A percentile compares a stretch with the other conserved stretches of the same genome.
These are phyloP conservation scores for Mycosphaerella sp. DNA, from an alignment of 2,329 filamentous ascomycete genomes.

Conservation along the genomic window DNA sequence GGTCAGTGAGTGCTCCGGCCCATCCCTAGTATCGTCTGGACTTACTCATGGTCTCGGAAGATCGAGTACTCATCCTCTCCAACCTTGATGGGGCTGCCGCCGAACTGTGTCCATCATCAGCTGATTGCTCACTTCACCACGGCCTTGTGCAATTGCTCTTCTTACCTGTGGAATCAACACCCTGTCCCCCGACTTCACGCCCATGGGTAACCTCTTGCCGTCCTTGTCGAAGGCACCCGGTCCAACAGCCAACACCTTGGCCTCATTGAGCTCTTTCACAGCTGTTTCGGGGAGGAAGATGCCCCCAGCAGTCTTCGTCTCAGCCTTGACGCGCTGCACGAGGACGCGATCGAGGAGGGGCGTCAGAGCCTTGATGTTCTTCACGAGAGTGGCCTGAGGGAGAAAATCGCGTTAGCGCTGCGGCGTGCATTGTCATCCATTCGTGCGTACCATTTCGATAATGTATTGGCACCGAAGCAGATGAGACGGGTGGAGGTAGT, in stretches of 20 bases:
- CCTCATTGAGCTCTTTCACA: slow-evolving; percentile 98
- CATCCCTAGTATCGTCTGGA: not conserved
- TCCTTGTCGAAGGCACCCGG: slow-evolving; percentile 83
- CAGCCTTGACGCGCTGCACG: slow-evolving; percentile 95
- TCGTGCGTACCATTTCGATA: slow-evolving; percentile 27
- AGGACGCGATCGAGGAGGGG: slow-evolving; percentile 97
- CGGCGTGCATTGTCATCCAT: slow-evolving; percentile 7
- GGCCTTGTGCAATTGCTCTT: not conserved
- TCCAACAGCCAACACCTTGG: slow-evolving; percentile 89
- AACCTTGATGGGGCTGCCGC: slow-evolving; percentile 92
- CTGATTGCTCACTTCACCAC: not conserved
- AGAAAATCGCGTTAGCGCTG: slow-evolving; percentile 19
- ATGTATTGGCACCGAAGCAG: not conserved
- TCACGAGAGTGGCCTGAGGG: slow-evolving; percentile 56
- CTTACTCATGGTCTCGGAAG: slow-evolving; percentile 97
- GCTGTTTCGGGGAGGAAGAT: slow-evolving; percentile 97
- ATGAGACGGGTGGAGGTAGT: slow-evolving; percentile 10
- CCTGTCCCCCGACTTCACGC: slow-evolving; percentile 77
- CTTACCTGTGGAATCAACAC: slow-evolving; percentile 92
- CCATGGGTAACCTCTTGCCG: slow-evolving; percentile 79
- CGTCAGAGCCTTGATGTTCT: slow-evolving; percentile 89
- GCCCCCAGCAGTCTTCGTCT: slow-evolving; percentile 90
- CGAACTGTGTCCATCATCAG: slow-evolving; percentile 55
- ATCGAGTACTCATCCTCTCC: slow-evolving; percentile 94
- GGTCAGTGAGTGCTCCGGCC: slow-evolving; percentile 17